These are phyloP conservation scores for Aspergillus jensenii DNA, from an alignment of 2,329 filamentous ascomycete species.

Conservation along the genomic window DNA sequence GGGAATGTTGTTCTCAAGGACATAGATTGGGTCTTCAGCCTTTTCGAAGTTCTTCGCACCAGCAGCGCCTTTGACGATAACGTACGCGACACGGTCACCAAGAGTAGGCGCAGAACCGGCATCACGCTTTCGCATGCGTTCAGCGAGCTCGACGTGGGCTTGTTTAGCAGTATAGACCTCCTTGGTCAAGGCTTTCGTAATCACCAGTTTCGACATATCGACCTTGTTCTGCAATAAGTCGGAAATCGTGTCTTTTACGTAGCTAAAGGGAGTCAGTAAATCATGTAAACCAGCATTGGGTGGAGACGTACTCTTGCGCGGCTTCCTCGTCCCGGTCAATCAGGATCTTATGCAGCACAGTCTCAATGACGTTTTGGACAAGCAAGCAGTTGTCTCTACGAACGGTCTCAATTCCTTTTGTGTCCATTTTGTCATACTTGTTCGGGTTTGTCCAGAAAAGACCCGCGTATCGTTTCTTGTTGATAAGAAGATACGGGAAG, in stretches of 20 bases:
- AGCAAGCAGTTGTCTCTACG: conserved; percentile 93
- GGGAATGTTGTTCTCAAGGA: conserved; percentile 94
- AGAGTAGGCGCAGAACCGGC: conserved; percentile 88
- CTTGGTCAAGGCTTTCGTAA: conserved; percentile 95
- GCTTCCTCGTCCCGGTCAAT: conserved; percentile 89
- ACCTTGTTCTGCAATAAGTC: conserved; percentile 95
- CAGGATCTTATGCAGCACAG: conserved; percentile 89
- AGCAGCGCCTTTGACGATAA: conserved; percentile 89
- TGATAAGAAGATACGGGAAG: conserved; percentile 96
- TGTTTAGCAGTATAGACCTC: conserved; percentile 87
- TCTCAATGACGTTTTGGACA: conserved; percentile 97
- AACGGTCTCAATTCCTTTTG: conserved; percentile 98
- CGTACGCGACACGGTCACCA: conserved; percentile 95
- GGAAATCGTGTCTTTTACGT: conserved; percentile 94
- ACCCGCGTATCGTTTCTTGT: conserved; percentile 99
- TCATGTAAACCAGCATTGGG: background rate
- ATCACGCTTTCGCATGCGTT: conserved; percentile 96
- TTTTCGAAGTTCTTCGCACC: conserved; percentile 95
- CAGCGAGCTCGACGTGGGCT: conserved; percentile 91
- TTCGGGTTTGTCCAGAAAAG: conserved; percentile 93
- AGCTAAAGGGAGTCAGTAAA: conserved; percentile 58
- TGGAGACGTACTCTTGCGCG: conserved; percentile 77
- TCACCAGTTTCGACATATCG: conserved; percentile 98
- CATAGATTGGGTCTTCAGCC: conserved; percentile 94
- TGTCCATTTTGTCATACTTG: conserved; percentile 99